These are phyloP conservation scores for Nakaseomyces delphensis DNA, from an alignment of 1,139 yeast species.

Conservation along the genomic window DNA sequence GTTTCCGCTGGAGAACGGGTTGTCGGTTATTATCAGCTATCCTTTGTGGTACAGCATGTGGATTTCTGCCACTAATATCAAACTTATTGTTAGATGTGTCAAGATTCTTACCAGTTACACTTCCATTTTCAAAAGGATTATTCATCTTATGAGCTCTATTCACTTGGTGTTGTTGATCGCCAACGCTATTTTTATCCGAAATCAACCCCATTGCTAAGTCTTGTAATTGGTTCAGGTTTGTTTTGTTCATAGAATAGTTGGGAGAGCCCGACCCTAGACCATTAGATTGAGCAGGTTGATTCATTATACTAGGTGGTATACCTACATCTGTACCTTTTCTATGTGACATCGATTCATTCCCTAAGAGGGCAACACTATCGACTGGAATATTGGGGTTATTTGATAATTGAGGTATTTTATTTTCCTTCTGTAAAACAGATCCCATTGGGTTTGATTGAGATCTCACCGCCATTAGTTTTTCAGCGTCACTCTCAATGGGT, in stretches of 20 bases:
- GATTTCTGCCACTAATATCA: background rate
- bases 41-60: background rate
- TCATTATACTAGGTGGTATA: background rate
- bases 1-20: background rate
- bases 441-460: slow-evolving; percentile 4
- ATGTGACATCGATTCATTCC: background rate
- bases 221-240: background rate
- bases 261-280: background rate
- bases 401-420: background rate
- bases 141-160: slow-evolving; percentile 1
- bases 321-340: background rate
- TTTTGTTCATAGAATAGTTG: background rate
- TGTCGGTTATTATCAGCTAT: background rate
- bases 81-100: background rate
- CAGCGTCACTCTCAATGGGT: background rate
- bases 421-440: background rate
- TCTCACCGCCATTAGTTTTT: background rate
- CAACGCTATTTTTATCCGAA: background rate
- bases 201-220: background rate
- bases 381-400: background rate
- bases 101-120: background rate
- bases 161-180: background rate
- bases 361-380: background rate
- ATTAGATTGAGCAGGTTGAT: background rate
- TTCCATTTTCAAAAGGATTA: background rate